These are phyloP conservation scores for Coemansia sp. DNA, from an alignment of 192 early-diverging fungal genomes.

Conservation along the genomic window DNA sequence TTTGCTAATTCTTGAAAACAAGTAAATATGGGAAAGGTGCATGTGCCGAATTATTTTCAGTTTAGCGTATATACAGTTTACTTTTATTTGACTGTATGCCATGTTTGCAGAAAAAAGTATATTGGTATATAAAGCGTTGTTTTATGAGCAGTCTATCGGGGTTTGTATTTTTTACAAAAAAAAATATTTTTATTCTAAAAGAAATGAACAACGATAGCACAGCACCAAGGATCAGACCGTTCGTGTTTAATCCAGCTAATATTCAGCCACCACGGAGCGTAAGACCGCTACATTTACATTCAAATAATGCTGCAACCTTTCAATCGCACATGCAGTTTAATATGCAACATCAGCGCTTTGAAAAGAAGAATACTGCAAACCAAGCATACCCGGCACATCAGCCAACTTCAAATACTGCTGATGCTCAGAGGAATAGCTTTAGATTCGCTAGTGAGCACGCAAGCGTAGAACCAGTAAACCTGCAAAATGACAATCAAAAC, in stretches of 20 bases:
- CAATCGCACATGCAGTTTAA: neutral
- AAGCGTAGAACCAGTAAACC: neutral
- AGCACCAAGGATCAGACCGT: constrained; percentile 16
- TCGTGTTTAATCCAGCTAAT: constrained; percentile 39
- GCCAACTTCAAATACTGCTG: neutral
- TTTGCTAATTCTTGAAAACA: too few relatives aligned
- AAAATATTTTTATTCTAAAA: neutral
- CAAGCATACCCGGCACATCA: neutral
- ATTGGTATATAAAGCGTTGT: neutral
- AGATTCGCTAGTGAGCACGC: too few relatives aligned
- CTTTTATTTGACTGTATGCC: too few relatives aligned
- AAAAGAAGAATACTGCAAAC: neutral
- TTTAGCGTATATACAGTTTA: too few relatives aligned
- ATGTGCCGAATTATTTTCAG: too few relatives aligned
- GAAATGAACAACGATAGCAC: neutral
- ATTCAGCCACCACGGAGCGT: constrained; percentile 33
- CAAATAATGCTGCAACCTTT: neutral
- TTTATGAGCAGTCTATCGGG: too few relatives aligned
- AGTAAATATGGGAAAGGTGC: too few relatives aligned
- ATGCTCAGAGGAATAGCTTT: neutral
- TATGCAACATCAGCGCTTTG: neutral
- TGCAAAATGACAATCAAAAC: neutral
- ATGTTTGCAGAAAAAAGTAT: too few relatives aligned
- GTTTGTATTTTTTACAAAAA: neutral
- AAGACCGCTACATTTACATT: constrained; percentile 25